Conservation (phyloP, 345 rosid species). For the Eucalyptus curtisii region DNA sequence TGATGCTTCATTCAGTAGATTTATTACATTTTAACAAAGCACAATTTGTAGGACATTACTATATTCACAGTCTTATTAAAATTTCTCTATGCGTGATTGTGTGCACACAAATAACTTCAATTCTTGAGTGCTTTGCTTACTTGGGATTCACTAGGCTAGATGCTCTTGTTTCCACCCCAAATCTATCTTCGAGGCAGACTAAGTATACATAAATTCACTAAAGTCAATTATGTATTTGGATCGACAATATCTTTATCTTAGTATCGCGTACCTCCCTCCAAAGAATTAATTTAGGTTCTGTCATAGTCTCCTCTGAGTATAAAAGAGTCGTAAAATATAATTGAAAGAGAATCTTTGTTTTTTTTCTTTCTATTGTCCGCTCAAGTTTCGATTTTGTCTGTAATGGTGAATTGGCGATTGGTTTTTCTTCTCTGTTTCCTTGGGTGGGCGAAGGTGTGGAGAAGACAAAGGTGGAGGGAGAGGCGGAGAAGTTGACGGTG, state of each 20-base stretch:
- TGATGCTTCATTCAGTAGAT: background rate
- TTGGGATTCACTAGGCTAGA: background rate
- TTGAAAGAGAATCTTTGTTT: too few species aligned
- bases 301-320: background rate
- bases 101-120: background rate
- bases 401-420: background rate
- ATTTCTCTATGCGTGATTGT: background rate
- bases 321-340: background rate
- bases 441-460: conserved; percentile 12
- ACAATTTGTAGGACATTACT: background rate
- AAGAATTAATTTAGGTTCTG: background rate
- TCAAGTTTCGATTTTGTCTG: background rate
- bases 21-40: background rate
- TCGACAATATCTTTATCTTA: background rate
- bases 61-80: background rate
- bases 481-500: conserved; percentile 16
- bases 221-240: background rate
- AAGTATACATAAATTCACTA: background rate
- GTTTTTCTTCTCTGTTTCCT: background rate
- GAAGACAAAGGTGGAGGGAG: conserved; percentile 14
- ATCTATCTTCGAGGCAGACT: background rate
- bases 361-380: background rate
- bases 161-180: background rate
- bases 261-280: background rate
- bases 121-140: background rate